Percentiles rank a stretch among this genome's conserved stretches.
Evolutionary conservation across 352 stramenopile species (phyloP).

Genomic region (Phytophthora boehmeriae): DNA sequence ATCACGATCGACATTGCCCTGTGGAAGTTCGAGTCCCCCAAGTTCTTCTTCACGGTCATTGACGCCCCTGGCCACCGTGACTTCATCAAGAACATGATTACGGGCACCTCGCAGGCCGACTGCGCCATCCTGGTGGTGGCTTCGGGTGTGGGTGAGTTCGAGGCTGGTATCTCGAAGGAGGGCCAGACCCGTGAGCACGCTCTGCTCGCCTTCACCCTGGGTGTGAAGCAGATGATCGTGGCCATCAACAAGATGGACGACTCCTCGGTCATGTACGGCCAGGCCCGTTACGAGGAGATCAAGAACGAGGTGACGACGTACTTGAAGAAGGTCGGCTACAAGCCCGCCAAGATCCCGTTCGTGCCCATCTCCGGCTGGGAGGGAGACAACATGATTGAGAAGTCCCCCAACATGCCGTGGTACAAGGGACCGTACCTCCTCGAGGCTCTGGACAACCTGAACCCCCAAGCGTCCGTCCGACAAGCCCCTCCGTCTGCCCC

Average conservation of each 20-base stretch:
- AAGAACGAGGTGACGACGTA: slow-evolving; percentile 92
- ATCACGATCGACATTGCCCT: slow-evolving; percentile 98
- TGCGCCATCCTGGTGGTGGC: slow-evolving; percentile 96
- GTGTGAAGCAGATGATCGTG: slow-evolving; percentile 98
- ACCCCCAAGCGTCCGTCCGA: slow-evolving; percentile 92
- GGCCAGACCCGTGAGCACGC: slow-evolving; percentile 96
- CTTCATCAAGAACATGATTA: slow-evolving; percentile 99
- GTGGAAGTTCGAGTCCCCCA: slow-evolving; percentile 98
- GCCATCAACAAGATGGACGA: slow-evolving; percentile 99
- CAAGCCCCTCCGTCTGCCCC: slow-evolving; percentile 96
- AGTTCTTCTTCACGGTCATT: slow-evolving; percentile 98
- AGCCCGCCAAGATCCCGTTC: slow-evolving; percentile 94
- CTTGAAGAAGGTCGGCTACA: slow-evolving; percentile 97
- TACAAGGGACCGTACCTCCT: slow-evolving; percentile 94
- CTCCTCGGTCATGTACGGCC: slow-evolving; percentile 91
- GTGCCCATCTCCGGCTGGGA: slow-evolving; percentile 97
- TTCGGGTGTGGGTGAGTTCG: slow-evolving; percentile 92
- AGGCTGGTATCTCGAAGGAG: slow-evolving; percentile 95
- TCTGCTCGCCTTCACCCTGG: slow-evolving; percentile 96
- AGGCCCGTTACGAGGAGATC: slow-evolving; percentile 95
- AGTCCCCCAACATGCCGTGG: slow-evolving; percentile 96
- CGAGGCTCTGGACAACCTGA: slow-evolving; percentile 92
- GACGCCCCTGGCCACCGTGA: slow-evolving; percentile 97
- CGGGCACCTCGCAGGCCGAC: slow-evolving; percentile 97
- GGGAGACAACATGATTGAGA: slow-evolving; percentile 98